phyloP scores from a whole-genome alignment of 1,139 yeast genomes.

The Yamadazyma epiphylla region DNA sequence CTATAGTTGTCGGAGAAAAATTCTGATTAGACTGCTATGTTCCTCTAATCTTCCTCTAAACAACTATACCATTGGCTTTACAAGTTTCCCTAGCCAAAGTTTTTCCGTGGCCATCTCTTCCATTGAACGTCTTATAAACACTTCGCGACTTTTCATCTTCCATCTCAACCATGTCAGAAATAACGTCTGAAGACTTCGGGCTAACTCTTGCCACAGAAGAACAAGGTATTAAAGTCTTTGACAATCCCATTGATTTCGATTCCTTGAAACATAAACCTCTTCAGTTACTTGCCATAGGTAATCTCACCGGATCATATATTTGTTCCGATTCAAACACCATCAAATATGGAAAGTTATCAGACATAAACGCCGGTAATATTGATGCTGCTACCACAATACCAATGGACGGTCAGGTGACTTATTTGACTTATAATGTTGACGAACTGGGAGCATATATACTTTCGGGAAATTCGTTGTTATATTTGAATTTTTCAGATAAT shows the following conservation, averaged over 20 bases:
- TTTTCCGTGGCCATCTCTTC: no score
- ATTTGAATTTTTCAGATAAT: background rate
- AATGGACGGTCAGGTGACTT: slow-evolving; percentile 18
- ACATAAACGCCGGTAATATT: slow-evolving; percentile 8
- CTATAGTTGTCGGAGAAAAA: no score
- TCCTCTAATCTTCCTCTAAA: no score
- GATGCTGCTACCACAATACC: slow-evolving; percentile 6
- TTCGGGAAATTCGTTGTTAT: background rate
- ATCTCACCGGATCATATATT: slow-evolving; percentile 22
- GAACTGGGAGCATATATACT: slow-evolving; percentile 8
- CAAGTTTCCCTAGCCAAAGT: no score
- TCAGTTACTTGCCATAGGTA: slow-evolving; percentile 27
- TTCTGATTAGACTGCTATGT: no score
- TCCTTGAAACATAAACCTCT: slow-evolving; percentile 12
- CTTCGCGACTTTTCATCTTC: background rate
- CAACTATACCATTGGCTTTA: no score
- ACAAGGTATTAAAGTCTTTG: slow-evolving; percentile 27
- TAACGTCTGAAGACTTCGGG: slow-evolving; percentile 37
- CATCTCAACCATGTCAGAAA: slow-evolving; percentile 13
- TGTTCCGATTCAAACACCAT: slow-evolving; percentile 24
- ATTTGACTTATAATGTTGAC: slow-evolving; percentile 22
- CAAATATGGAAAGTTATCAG: slow-evolving; percentile 10
- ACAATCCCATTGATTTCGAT: slow-evolving; percentile 20
- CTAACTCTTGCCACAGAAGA: slow-evolving; percentile 26
- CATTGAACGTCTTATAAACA: background rate